Evolutionary conservation across 179 eudicot genomes (phyloP), one percentile per base, ranked within the genome.

Genomic region (Silene vulgaris): DNA sequence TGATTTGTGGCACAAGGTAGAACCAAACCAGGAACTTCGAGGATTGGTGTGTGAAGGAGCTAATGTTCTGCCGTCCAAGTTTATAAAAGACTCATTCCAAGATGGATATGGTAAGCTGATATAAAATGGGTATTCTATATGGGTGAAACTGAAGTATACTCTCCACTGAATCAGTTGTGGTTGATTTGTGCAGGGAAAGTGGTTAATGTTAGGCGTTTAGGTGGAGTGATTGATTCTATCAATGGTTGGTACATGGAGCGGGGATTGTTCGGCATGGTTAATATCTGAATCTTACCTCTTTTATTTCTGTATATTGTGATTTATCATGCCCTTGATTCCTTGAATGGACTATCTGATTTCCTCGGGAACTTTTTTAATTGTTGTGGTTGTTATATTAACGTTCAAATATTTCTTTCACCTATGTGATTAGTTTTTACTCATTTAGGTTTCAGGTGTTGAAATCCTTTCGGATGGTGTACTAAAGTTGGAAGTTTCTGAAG

Each of bases 31-130:
- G 80, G 98, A 96, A 82, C 91, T 96, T 77, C 97, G 88, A 74
- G 99, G 99, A 65, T 83, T 96, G 83, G 93, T 93, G 45, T 96
- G 99, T 81, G 99, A 96, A 88, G 99, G 99, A 75, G 99, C 99
- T 71, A 96, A 90, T 90, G 97, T 84, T 79, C 91, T 96, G 32
- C 99, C 99, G 19, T 45, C 96, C 71, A 96, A 89, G 82, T 91
- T 96, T 69, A 64, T 96, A 72, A 97, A 96, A 84, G 97, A 96
- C 86, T 82, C 97, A 61, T 90, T 96, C 75, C 96, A 93, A 70
- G 92, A 84, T 87, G 97, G 93, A 88, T 87, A 96, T 85, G 97
- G 99, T 91, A 85, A 76, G 85, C 73, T 81, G 32, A 17, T 16
- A 13, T 7, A 26, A 4, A 40, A 13, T 50, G 62, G 60, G 52